Evolutionary conservation across 1,284 basidiomycete genomes (phyloP), one percentile per base, ranked within the genome.

Genomic region (Xerocomus minutiporus): DNA sequence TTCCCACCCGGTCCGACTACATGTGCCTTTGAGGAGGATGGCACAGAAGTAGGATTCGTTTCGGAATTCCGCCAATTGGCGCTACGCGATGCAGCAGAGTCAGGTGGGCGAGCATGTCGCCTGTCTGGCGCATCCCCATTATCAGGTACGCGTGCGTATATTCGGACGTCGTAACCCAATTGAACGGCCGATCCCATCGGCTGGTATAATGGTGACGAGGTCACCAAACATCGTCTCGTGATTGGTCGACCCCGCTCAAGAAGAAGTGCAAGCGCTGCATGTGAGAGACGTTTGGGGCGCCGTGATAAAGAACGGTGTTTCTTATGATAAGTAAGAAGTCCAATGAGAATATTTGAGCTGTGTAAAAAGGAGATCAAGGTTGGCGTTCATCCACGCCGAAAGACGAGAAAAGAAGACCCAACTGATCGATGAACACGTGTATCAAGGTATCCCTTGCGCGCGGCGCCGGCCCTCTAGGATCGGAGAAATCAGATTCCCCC

Each of bases 341-440:
- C 89, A 58, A 91, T 84, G 42, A 92, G 79, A 61, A 92, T 91
- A 65, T 93, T 93, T 6, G 90, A 92, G 62, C 88, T 91, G 58
- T 17, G 45, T 20, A 45, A 31, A 34, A 6, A 1, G 2, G 40
- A 8, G 41, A 49, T 15, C 7, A 9, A 6, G 12, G 46, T 56
- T 36, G 50, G 52, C 51, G 45, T 49, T 50, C 25, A 6, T 48
- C 38, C 39, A 28, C 48, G 57, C 52, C 23, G 48, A 44, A 49
- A 15, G 32, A 70, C 62, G 43, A 42, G 31, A 23, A 50, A 45
- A 13, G 17, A 39, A 41, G 26, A 71, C 80, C 62, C 61, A 65
- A 92, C 88, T 93, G 88, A 68, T 94, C 91, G 57, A 94, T 79
- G 69, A 93, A 93, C 59, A 93, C 80, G 71, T 94, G 90, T 42